Evolutionary conservation across 2,329 filamentous ascomycete genomes (phyloP), one percentile per base, ranked within the genome.

Genomic region (Pseudogymnoascus sp.): DNA sequence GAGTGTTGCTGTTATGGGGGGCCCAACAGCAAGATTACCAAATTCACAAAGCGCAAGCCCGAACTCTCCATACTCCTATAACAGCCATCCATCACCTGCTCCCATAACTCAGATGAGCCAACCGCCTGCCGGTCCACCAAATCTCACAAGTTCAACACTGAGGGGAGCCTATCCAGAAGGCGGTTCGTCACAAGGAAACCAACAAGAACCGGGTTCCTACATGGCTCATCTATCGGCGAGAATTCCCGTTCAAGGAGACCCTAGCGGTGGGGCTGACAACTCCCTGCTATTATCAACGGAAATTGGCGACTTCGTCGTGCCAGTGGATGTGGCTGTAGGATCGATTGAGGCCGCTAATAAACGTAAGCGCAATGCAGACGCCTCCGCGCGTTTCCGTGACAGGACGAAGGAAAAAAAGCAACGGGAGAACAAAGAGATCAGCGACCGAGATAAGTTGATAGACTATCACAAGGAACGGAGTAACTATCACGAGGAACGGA

Each of bases 271-370:
- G 68, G 62, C 72, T 74, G 65, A 75, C 71, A 15, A 15, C 11
- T 37, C 11, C 33, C 72, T 81, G 80, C 68, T 77, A 81, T 70
- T 81, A 82, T 79, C 80, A 2, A 72, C 82, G 62, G 77, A 80
- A 67, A 82, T 79, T 15, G 77, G 77, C 61, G 77, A 78, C 38
- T 80, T 83, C 62, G 78, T 81, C 66, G 85, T 93, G 59, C 87
- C 88, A 13, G 86, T 93, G 9, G 91, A 96, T 72, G 86, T 90
- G 46, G 88, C 91, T 68, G 88, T 91, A 69, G 91, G 88, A 11
- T 96, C 91, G 11, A 88, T 87, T 68, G 86, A 90, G 69, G 89
- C 90, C 40, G 90, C 95, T 70, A 90, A 96, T 74, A 96, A 95
- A 76, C 82, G 91, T 63, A 88, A 89, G 73, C 84, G 91, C 61